Evolutionary conservation across 306 rosid species (phyloP).

Genomic region (Inga oerstediana): DNA sequence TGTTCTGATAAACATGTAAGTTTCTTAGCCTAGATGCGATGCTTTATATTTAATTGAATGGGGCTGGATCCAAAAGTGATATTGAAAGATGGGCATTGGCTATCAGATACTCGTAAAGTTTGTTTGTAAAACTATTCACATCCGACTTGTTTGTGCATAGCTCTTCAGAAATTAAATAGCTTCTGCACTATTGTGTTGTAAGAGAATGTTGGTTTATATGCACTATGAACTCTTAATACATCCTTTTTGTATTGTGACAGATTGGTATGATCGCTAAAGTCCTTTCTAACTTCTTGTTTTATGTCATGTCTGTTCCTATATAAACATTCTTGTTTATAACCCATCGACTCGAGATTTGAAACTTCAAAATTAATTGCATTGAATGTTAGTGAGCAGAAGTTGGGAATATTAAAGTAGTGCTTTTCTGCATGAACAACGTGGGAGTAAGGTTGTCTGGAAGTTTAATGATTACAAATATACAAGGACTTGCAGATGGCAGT

Average conservation of each 20-base stretch:
- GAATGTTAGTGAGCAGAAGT: slow-evolving; percentile 7
- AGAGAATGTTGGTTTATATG: neutral
- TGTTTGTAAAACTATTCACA: slow-evolving; percentile 23
- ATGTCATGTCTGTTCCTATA: slow-evolving; percentile 12
- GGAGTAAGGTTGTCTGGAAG: slow-evolving; percentile 4
- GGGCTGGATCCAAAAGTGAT: slow-evolving; percentile 21
- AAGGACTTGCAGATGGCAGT: neutral
- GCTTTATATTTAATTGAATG: slow-evolving; percentile 29
- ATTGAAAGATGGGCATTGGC: slow-evolving; percentile 10
- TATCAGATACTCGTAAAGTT: slow-evolving; percentile 21
- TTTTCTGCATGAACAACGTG: neutral
- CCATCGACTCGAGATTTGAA: slow-evolving; percentile 14
- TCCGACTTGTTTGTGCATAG: neutral
- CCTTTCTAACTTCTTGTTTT: slow-evolving; percentile 16
- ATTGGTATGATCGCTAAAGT: slow-evolving; percentile 21
- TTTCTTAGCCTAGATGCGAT: slow-evolving; percentile 27
- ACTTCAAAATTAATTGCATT: slow-evolving; percentile 7
- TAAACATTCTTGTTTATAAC: slow-evolving; percentile 6
- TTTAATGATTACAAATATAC: neutral
- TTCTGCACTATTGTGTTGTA: neutral
- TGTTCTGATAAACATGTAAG: slow-evolving; percentile 88
- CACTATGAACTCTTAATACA: neutral
- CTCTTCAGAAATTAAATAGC: slow-evolving; percentile 26
- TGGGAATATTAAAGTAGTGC: slow-evolving; percentile 11
- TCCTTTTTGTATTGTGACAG: neutral